A percentile compares a stretch with the other conserved stretches of the same genome.
Conservation (phyloP, 768 basidiomycete genomes). For the Holtermanniella nyarrowii region DNA sequence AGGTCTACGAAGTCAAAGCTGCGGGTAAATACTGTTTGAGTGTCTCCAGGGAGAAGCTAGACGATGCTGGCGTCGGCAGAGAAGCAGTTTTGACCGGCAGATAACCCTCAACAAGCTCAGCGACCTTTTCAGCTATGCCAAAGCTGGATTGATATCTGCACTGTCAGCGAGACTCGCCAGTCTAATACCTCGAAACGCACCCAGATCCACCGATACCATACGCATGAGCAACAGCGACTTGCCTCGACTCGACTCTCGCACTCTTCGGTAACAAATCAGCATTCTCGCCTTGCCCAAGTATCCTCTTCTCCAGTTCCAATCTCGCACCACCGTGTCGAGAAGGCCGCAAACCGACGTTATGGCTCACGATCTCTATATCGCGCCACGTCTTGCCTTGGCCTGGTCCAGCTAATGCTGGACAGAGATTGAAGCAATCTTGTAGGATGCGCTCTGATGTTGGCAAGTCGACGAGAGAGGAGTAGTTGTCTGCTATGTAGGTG, state of each 20-base stretch:
- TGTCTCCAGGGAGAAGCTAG: no score
- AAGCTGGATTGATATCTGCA: conserved; percentile 33
- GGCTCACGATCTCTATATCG: conserved; percentile 46
- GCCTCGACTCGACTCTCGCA: conserved; percentile 17
- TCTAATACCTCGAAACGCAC: neutral
- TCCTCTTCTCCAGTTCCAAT: conserved; percentile 48
- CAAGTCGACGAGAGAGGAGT: conserved; percentile 49
- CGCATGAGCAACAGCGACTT: conserved; percentile 48
- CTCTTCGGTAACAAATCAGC: conserved; percentile 9
- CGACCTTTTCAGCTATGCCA: conserved; percentile 35
- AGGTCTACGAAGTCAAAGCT: no score
- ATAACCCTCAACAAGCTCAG: conserved; percentile 8
- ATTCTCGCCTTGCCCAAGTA: conserved; percentile 10
- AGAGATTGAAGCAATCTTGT: conserved; percentile 40
- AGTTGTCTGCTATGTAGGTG: conserved; percentile 45
- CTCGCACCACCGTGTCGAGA: conserved; percentile 51
- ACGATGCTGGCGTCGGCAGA: no score
- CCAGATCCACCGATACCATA: conserved; percentile 50
- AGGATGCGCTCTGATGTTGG: conserved; percentile 46
- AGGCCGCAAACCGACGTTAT: conserved; percentile 56
- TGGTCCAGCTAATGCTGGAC: conserved; percentile 43
- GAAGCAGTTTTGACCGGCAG: no score
- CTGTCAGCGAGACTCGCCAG: neutral
- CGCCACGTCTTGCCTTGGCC: conserved; percentile 32
- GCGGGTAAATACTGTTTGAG: no score